phyloP scores from a whole-genome alignment of 2,329 filamentous ascomycete species.

The Thielaviopsis populi region DNA sequence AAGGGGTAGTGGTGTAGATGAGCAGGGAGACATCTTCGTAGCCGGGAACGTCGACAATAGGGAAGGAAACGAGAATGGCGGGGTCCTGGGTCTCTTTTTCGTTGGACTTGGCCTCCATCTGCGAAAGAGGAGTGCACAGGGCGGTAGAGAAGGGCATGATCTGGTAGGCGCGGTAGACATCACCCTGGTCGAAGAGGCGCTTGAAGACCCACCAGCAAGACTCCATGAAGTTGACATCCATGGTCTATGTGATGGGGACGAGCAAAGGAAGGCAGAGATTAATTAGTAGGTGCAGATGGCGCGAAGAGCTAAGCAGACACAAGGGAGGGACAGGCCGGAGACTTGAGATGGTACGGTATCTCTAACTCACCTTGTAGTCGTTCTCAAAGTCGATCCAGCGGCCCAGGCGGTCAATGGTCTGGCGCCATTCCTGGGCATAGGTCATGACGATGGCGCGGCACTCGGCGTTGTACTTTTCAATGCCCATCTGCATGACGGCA shows the following conservation, averaged over 20 bases:
- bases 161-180: conserved; percentile 56
- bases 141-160: conserved; percentile 67
- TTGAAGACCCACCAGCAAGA: conserved; percentile 69
- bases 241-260: conserved; percentile 35
- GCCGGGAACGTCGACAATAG: conserved; percentile 47
- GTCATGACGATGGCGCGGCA: conserved; percentile 79
- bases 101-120: conserved; percentile 62
- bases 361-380: conserved; percentile 48
- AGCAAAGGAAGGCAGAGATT: neutral
- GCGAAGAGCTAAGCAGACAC: neutral
- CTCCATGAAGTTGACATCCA: conserved; percentile 64
- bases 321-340: neutral
- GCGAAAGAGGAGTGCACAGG: conserved; percentile 57
- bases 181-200: conserved; percentile 54
- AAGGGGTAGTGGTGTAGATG: conserved; percentile 53
- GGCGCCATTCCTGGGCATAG: conserved; percentile 64
- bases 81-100: conserved; percentile 64
- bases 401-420: conserved; percentile 56
- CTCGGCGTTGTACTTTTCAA: conserved; percentile 71
- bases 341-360: neutral
- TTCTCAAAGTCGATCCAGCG: conserved; percentile 70
- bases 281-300: neutral
- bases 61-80: conserved; percentile 56
- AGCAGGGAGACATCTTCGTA: conserved; percentile 43
- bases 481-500: conserved; percentile 64